Evolutionary conservation across 2,329 filamentous ascomycete genomes (phyloP), one percentile per base, ranked within the genome.

Genomic region (Ampelomyces quisqualis): DNA sequence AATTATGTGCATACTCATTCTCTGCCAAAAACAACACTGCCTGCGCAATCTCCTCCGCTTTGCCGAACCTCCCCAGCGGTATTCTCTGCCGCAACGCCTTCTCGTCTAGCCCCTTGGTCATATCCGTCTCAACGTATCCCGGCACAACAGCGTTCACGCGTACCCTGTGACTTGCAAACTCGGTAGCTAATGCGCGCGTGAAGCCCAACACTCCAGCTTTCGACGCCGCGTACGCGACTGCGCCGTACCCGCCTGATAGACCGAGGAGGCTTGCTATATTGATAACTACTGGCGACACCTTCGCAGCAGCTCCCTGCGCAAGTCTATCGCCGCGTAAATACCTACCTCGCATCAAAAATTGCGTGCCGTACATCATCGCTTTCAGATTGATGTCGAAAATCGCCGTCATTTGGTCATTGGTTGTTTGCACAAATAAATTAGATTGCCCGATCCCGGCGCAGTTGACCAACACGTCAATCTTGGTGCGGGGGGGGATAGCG

Each of bases 1-100:
- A 93, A 53, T 94, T 94, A 65, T 91, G 91, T 40, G 88, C 86
- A 69, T 91, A 95, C 48, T 79, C 73, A 66, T 93, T 95, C 32
- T 77, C 77, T 20, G 81, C 85, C 11, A 95, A 76, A 65, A 94
- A 95, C 19, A 85, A 62, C 32, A 85, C 87, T 39, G 89, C 88
- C 59, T 90, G 82, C n/a, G 89, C 88, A 21, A 94, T 80, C 65
- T 95, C 89, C 18, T 79, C 74, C 6, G 78, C 73, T 22, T 72
- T 70, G 11, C 87, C 89, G 49, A 91, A 81, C 20, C 88, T 81
- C 20, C 72, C 70, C 11, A 79, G 62, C 1, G 88, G 88, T 34
- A 89, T 89, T 34, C 73, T 62, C 23, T 72, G 59, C 15, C 65
- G 40, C n/a, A 73, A 62, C 6, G 58, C 43, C n/a, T 53, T 8